Evolutionary conservation across 345 rosid genomes (phyloP).

Genomic region (Populus tremula): DNA sequence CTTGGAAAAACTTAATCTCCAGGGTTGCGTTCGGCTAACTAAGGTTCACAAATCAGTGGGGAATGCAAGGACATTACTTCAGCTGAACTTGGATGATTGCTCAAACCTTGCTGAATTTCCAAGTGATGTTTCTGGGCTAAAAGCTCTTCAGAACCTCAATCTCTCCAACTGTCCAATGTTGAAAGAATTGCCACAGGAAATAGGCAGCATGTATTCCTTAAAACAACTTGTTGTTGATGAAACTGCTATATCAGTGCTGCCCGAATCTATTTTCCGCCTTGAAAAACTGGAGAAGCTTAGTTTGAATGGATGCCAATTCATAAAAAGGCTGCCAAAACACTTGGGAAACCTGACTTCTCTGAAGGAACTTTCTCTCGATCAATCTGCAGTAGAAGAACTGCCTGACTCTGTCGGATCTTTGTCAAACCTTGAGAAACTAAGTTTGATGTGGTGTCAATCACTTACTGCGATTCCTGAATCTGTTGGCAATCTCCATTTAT

Average conservation of each 20-base stretch:
- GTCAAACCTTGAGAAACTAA: conserved; percentile 38
- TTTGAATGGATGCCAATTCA: conserved; percentile 23
- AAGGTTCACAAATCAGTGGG: conserved; percentile 43
- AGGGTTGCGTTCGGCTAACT: conserved; percentile 29
- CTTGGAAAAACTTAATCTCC: conserved; percentile 45
- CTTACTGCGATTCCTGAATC: conserved; percentile 37
- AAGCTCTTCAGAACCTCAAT: conserved; percentile 35
- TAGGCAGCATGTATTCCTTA: conserved; percentile 44
- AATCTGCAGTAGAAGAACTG: conserved; percentile 35
- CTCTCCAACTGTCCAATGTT: conserved; percentile 40
- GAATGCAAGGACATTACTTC: conserved; percentile 23
- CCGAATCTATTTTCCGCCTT: conserved; percentile 39
- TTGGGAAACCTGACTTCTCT: conserved; percentile 39
- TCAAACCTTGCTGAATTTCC: conserved; percentile 38
- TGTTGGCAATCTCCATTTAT: conserved; percentile 33
- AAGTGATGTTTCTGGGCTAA: conserved; percentile 41
- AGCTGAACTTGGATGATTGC: conserved; percentile 42
- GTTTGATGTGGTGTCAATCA: conserved; percentile 31
- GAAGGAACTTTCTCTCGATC: conserved; percentile 34
- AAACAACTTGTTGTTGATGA: conserved; percentile 41
- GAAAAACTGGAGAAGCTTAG: conserved; percentile 44
- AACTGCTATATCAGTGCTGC: conserved; percentile 43
- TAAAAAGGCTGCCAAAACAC: conserved; percentile 34
- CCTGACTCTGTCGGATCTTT: conserved; percentile 37
- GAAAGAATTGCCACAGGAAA: conserved; percentile 36